Percentiles rank a stretch among this genome's conserved stretches.
These are phyloP conservation scores for Teunomyces funiuensis DNA, from an alignment of 805 yeast genomes.

Conservation along the genomic window DNA sequence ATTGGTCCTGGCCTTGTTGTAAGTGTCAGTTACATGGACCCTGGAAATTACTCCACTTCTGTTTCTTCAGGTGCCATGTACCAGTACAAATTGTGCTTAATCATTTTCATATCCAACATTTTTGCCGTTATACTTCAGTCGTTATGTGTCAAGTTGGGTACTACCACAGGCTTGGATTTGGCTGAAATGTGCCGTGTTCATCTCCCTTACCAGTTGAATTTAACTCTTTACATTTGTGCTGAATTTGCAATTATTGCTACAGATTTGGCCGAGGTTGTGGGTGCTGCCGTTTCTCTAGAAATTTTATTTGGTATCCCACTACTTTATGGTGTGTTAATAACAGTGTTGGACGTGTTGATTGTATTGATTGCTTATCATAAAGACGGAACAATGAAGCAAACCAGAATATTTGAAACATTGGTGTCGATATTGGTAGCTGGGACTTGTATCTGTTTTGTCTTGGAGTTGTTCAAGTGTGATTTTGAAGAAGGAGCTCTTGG, in stretches of 20 bases:
- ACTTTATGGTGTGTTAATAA: slow-evolving; percentile 69
- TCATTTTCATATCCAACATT: slow-evolving; percentile 72
- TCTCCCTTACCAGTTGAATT: slow-evolving; percentile 66
- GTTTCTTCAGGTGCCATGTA: slow-evolving; percentile 85
- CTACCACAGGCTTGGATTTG: slow-evolving; percentile 85
- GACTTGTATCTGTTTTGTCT: slow-evolving; percentile 73
- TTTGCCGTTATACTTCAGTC: slow-evolving; percentile 84
- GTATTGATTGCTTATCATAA: slow-evolving; percentile 76
- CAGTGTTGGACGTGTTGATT: slow-evolving; percentile 78
- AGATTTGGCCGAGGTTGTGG: slow-evolving; percentile 91
- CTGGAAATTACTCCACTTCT: slow-evolving; percentile 90
- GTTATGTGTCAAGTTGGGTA: slow-evolving; percentile 80
- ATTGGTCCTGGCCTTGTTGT: slow-evolving; percentile 89
- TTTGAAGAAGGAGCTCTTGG: slow-evolving; percentile 53
- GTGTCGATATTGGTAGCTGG: slow-evolving; percentile 69
- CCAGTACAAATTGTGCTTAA: slow-evolving; percentile 69
- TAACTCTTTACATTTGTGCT: slow-evolving; percentile 64
- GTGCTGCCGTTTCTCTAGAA: slow-evolving; percentile 83
- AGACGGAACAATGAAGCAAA: slow-evolving; percentile 71
- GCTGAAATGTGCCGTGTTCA: slow-evolving; percentile 80
- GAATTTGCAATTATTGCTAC: slow-evolving; percentile 90
- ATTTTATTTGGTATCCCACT: slow-evolving; percentile 76
- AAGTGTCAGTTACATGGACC: slow-evolving; percentile 89
- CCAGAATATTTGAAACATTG: slow-evolving; percentile 74
- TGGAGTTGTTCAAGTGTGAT: slow-evolving; percentile 58